Base-by-base conservation (phyloP, 2,329 filamentous ascomycete genomes). In the Aspergillus piperis region DNA sequence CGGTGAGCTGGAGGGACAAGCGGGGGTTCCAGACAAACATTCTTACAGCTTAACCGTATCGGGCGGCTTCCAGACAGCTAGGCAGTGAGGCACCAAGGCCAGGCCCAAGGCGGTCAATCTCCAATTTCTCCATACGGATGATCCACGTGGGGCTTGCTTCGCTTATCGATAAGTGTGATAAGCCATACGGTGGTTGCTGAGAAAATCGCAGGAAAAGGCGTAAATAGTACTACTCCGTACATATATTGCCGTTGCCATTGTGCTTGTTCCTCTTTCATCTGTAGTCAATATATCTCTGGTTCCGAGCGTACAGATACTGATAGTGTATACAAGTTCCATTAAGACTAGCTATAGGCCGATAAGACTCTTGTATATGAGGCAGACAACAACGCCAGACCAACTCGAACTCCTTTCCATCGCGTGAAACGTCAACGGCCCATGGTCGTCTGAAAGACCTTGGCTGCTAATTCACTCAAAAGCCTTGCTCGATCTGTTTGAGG, bases 391-490 rank as follows among this genome's bases (percentile, higher is more conserved):
- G 15, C 54, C 51, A 47, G 25, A 27, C 42, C 39, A 8, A 27
- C 23, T 32, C 17, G n/a, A 21, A 27, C 53, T 5, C 23, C 53
- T 6, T 21, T 8, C 3, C 23, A 17, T 25, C 36, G 7, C 47
- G 11, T 39, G 10, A 36, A 30, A 30, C 2, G 30, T 64, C 64
- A 73, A 50, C 58, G 64, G 7, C 73, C 73, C 68, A 76, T 69
- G n/a, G 73, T 75, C 53, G 75, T 70, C 55, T 77, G 76, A 73
- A 97, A 93, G 1, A 97, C 89, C 77, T 91, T 94, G 30, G 88
- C 87, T 1, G 94, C 94, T 71, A 98, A 78, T 76, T 96, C 90
- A 72, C 88, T 90, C 62, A 98, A 81, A 70, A 99, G 77, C 75
- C 87, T 88, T 57, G 92, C 88, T 71, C 91, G 90, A 71, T 96